Conservation (phyloP, 495 filamentous ascomycete species). For the Aspergillus olivimuriae region DNA sequence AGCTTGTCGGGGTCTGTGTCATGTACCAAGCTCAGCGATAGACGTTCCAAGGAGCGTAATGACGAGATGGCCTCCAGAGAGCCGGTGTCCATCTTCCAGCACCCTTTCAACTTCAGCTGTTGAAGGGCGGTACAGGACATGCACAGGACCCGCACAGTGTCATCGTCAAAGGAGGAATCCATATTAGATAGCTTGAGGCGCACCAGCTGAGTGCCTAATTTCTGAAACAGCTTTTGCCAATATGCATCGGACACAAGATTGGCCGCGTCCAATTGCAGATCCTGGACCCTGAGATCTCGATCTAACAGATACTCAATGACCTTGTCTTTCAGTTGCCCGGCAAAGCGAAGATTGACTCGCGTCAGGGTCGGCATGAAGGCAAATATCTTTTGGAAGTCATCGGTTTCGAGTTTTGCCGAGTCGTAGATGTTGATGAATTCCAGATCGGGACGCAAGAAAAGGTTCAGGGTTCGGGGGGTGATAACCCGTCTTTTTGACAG, state of each 20-base stretch:
- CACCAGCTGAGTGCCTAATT: conserved; percentile 55
- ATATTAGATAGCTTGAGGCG: conserved; percentile 62
- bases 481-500: conserved; percentile 73
- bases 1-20: conserved; percentile 51
- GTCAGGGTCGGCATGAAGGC: conserved; percentile 62
- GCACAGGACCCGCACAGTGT: conserved; percentile 52
- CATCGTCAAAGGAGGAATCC: conserved; percentile 66
- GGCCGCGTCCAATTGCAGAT: conserved; percentile 64
- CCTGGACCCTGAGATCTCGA: conserved; percentile 54
- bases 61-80: conserved; percentile 47
- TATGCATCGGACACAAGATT: conserved; percentile 68
- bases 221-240: conserved; percentile 61
- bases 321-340: conserved; percentile 79
- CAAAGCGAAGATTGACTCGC: conserved; percentile 66
- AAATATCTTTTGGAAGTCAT: conserved; percentile 77
- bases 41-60: conserved; percentile 56
- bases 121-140: conserved; percentile 55
- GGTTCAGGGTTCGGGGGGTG: conserved; percentile 58
- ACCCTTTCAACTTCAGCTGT: conserved; percentile 65
- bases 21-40: conserved; percentile 59
- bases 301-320: conserved; percentile 74
- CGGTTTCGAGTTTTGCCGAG: conserved; percentile 62
- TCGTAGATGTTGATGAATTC: conserved; percentile 73
- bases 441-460: conserved; percentile 67
- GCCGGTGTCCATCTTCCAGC: conserved; percentile 43